These are phyloP conservation scores for Barnettozyma sucrosica DNA, from an alignment of 805 yeast species.

Conservation along the genomic window DNA sequence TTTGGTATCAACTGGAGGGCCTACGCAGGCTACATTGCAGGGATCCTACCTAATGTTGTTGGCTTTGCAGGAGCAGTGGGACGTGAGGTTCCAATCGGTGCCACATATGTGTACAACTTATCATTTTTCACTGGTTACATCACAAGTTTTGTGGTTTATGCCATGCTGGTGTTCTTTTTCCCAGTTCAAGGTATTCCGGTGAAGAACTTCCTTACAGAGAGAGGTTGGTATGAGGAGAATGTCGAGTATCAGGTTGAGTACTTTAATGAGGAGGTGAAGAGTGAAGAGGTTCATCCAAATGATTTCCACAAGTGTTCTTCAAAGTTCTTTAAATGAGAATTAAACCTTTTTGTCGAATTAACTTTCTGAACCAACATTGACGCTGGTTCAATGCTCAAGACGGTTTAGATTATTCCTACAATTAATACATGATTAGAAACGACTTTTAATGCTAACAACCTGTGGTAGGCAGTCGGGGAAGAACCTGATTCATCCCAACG, in stretches of 20 bases:
- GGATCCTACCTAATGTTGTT: slow-evolving; percentile 75
- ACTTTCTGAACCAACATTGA: not conserved
- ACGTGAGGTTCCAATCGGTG: slow-evolving; percentile 71
- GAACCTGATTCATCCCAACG: no score
- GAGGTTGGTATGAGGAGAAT: slow-evolving; percentile 40
- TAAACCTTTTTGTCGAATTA: no score
- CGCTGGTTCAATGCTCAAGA: no score
- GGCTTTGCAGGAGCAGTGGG: slow-evolving; percentile 85
- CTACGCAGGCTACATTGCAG: slow-evolving; percentile 69
- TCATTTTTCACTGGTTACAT: slow-evolving; percentile 76
- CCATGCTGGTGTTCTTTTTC: slow-evolving; percentile 42
- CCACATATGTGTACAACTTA: slow-evolving; percentile 63
- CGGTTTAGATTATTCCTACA: no score
- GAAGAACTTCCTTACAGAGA: slow-evolving; percentile 35
- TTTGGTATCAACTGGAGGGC: slow-evolving; percentile 83
- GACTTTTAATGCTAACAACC: no score
- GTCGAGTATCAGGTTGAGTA: slow-evolving; percentile 11
- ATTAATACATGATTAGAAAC: no score
- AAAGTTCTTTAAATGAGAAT: slow-evolving; percentile 1
- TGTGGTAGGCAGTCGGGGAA: no score
- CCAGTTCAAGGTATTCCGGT: slow-evolving; percentile 48
- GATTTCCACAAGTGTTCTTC: slow-evolving; percentile 10
- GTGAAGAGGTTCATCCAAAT: slow-evolving; percentile 16
- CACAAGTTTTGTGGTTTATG: slow-evolving; percentile 49
- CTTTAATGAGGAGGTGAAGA: slow-evolving; percentile 14